Evolutionary conservation across 352 stramenopile genomes (phyloP).

Genomic region (Phytophthora litchii): DNA sequence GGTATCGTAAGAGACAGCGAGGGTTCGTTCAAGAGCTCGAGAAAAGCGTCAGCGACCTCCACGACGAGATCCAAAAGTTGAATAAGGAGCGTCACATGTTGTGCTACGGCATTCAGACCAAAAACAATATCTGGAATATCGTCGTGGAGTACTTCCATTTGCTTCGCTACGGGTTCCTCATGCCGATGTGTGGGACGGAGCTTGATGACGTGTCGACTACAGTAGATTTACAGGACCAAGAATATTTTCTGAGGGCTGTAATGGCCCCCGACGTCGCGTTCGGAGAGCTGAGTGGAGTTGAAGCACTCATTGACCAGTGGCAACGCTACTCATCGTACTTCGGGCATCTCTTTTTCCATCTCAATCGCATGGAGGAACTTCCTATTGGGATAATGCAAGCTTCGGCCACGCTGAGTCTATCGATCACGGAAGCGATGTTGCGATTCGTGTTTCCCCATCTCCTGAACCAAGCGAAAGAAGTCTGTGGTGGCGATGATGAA

Average conservation of each 20-base stretch:
- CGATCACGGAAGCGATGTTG: slow-evolving; percentile 21
- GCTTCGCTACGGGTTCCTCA: slow-evolving; percentile 18
- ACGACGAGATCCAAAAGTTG: slow-evolving; percentile 27
- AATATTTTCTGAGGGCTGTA: slow-evolving; percentile 27
- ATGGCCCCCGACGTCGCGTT: slow-evolving; percentile 26
- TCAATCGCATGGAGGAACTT: slow-evolving; percentile 30
- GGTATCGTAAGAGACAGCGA: slow-evolving; percentile 47
- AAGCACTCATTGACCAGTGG: slow-evolving; percentile 35
- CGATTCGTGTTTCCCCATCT: slow-evolving; percentile 23
- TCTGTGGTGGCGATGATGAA: background rate
- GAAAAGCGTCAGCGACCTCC: slow-evolving; percentile 24
- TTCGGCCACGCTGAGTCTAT: slow-evolving; percentile 13
- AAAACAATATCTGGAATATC: slow-evolving; percentile 13
- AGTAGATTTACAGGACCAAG: slow-evolving; percentile 6
- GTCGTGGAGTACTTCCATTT: slow-evolving; percentile 31
- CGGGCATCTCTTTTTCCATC: slow-evolving; percentile 29
- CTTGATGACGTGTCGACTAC: background rate
- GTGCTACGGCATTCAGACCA: slow-evolving; percentile 20
- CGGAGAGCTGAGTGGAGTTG: slow-evolving; percentile 19
- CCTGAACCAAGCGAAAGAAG: background rate
- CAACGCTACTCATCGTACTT: slow-evolving; percentile 31
- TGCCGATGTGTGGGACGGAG: background rate
- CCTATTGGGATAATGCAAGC: slow-evolving; percentile 4
- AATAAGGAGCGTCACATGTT: slow-evolving; percentile 5
- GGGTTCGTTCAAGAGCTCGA: slow-evolving; percentile 22